Evolutionary conservation across 805 yeast species (phyloP).

Genomic region (Hanseniaspora mollemarum): DNA sequence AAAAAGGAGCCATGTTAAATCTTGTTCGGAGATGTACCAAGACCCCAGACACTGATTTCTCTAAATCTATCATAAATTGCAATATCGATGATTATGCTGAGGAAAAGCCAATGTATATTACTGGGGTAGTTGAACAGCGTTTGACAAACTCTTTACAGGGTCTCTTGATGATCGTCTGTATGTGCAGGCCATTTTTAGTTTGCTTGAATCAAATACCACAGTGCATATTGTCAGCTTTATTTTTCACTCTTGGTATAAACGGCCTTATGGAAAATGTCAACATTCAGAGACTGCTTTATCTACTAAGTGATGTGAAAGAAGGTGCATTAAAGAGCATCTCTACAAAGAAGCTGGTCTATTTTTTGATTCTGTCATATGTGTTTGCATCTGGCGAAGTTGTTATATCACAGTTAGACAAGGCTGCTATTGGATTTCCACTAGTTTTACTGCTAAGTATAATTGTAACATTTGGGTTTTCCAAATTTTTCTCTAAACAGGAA

Average conservation of each 20-base stretch:
- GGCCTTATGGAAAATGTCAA: conserved; percentile 63
- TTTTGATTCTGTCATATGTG: conserved; percentile 45
- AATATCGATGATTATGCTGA: conserved; percentile 17
- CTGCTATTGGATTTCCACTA: conserved; percentile 91
- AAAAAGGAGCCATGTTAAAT: not conserved
- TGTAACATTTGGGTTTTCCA: conserved; percentile 51
- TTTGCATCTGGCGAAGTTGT: conserved; percentile 76
- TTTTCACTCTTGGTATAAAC: conserved; percentile 83
- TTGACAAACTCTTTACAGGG: conserved; percentile 81
- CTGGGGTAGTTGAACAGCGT: conserved; percentile 76
- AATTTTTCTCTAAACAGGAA: conserved; percentile 49
- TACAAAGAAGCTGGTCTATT: conserved; percentile 37
- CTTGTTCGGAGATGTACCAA: not conserved
- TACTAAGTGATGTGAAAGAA: conserved; percentile 46
- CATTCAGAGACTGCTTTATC: conserved; percentile 47
- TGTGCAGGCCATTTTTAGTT: conserved; percentile 75
- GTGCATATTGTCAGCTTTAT: conserved; percentile 82
- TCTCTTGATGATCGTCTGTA: conserved; percentile 65
- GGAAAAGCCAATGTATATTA: conserved; percentile 24
- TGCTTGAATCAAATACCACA: conserved; percentile 83
- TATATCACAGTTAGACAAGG: conserved; percentile 63
- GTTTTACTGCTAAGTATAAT: conserved; percentile 59
- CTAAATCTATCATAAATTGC: conserved; percentile 14
- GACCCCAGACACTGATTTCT: conserved; percentile 17
- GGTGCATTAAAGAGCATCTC: conserved; percentile 30